phyloP scores from a whole-genome alignment of 768 basidiomycete species.

The Dacryopinax primogenitus region DNA sequence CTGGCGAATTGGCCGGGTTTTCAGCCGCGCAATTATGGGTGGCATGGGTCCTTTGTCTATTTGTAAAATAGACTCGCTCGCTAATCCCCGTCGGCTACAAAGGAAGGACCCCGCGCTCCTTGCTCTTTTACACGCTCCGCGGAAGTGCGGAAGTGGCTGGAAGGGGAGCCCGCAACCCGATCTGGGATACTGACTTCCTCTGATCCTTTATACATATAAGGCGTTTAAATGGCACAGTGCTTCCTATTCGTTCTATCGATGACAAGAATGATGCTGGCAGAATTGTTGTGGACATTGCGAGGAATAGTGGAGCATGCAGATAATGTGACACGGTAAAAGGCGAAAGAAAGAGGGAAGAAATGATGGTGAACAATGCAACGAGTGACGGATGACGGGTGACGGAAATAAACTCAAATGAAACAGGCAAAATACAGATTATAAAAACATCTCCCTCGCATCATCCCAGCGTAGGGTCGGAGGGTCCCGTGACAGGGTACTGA shows the following conservation, averaged over 20 bases:
- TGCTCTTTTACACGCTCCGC: conserved; percentile 2
- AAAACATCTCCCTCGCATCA: conserved; percentile 2
- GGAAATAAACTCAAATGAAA: neutral
- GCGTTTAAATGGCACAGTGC: neutral
- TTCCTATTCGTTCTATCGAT: conserved; percentile 6
- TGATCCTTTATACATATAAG: neutral
- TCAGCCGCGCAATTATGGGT: neutral
- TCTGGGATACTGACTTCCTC: neutral
- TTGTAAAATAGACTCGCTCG: conserved; percentile 7
- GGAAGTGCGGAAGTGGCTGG: conserved; percentile 7
- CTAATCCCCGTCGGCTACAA: conserved; percentile 7
- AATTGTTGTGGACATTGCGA: conserved; percentile 4
- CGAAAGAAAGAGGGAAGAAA: neutral
- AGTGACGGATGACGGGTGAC: conserved; percentile 8
- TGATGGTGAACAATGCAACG: conserved; percentile 41
- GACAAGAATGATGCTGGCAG: conserved; percentile 8
- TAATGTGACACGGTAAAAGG: neutral
- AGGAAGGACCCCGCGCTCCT: conserved; percentile 5
- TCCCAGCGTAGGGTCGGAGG: neutral
- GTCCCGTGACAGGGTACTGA: neutral
- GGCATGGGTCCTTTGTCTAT: neutral
- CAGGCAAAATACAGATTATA: neutral
- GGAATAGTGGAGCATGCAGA: conserved; percentile 3
- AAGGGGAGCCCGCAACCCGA: neutral
- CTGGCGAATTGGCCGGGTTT: neutral